Percentiles rank a stretch among this genome's conserved stretches.
Evolutionary conservation across 2,329 filamentous ascomycete species (phyloP).

Genomic region (Chaetomium sp.): DNA sequence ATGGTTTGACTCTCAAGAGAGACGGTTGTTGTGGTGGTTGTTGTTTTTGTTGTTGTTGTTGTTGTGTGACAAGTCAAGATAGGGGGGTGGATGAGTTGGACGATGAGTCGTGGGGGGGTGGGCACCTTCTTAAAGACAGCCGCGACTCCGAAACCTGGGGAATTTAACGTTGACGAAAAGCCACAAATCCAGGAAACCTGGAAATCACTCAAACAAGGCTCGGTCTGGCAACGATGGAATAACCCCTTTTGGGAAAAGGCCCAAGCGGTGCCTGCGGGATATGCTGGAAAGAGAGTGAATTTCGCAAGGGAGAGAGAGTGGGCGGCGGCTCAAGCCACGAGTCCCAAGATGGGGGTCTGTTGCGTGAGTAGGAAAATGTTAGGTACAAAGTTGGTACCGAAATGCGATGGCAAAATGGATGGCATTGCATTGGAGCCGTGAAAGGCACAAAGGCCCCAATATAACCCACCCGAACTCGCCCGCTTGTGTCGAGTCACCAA

Average conservation of each 20-base stretch:
- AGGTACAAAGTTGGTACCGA: neutral
- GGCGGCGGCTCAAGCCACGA: slow-evolving; percentile 22
- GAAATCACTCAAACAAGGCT: slow-evolving; percentile 18
- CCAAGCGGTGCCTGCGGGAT: slow-evolving; percentile 18
- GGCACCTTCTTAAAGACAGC: slow-evolving; percentile 19
- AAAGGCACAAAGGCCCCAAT: slow-evolving; percentile 16
- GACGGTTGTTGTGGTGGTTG: neutral
- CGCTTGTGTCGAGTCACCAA: slow-evolving; percentile 20
- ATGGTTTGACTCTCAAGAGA: slow-evolving; percentile 22
- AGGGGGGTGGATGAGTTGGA: neutral
- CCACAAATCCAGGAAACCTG: neutral
- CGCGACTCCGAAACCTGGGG: neutral
- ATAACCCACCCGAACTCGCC: slow-evolving; percentile 16
- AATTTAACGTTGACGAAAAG: slow-evolving; percentile 2
- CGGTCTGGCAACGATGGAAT: slow-evolving; percentile 16
- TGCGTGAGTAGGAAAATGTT: slow-evolving; percentile 11
- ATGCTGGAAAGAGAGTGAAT: slow-evolving; percentile 20
- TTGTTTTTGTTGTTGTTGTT: neutral
- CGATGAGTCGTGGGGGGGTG: slow-evolving; percentile 11
- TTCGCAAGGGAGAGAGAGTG: slow-evolving; percentile 4
- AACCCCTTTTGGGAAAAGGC: neutral
- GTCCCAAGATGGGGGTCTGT: slow-evolving; percentile 7
- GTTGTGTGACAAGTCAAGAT: slow-evolving; percentile 8
- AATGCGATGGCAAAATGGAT: slow-evolving; percentile 14
- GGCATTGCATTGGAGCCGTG: neutral